Base-by-base conservation (phyloP, 75 land plant genomes). In the Sequoiadendron giganteum region DNA sequence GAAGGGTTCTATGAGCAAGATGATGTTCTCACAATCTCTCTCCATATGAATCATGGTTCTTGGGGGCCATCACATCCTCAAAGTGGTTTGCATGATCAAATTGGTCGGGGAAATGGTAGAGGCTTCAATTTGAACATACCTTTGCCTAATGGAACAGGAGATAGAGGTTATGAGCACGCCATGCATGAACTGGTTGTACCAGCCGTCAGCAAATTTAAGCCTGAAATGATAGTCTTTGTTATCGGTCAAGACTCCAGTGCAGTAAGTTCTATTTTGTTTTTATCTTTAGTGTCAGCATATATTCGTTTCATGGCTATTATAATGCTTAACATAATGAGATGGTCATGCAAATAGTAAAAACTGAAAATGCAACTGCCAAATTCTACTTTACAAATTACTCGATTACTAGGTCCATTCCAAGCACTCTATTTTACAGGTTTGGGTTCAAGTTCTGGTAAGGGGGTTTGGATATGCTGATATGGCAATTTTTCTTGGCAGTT, bases 1-100 rank as follows among this genome's bases (percentile, higher is more conserved):
- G 97, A 96, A 80, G 96, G 98, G 1, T 97, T 97, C 68, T 97
- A 96, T 76, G 47, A 58, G 13, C 88, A 95, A 19, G 88, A 94
- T 77, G 90, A 93, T 61, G 99, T 96, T 58, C 92, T 96, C 38
- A 96, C 99, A 19, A 88, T 97, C 43, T 97, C 99, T 43, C 94
- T 97, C 30, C 99, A 97, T 87, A 97, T 97, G 99, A 92, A 96
- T 88, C 99, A 97, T 86, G 97, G 99, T 61, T 92, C 95, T 2
- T 97, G 99, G 99, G 99, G 98, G 30, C 90, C 94, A 3, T 97
- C 99, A 7, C 95, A 97, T 90, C 95, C 94, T 1, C 98, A 97
- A 83, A 91, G 86, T 80, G 95, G 97, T 13, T 86, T 91, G 28
- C 85, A 94, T 14, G 93, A 95, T 89, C 97, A 95, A 90, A 87